Evolutionary conservation across 306 rosid genomes (phyloP), one percentile per base, ranked within the genome.

Genomic region (Macrotyloma uniflorum): DNA sequence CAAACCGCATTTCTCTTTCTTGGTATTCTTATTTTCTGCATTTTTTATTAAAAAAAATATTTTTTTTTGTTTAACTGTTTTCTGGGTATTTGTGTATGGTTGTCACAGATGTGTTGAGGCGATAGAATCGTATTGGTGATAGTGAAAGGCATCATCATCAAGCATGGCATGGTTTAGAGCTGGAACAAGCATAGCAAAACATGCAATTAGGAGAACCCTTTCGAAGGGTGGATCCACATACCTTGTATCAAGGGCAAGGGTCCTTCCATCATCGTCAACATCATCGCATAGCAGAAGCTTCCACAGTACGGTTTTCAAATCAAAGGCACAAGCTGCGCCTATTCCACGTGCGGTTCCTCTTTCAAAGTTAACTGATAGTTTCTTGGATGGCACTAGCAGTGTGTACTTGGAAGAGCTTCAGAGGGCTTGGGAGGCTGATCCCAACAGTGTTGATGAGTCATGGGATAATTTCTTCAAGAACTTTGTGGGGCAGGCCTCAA

Each of bases 381-480:
- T 95, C 84, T 72, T 93, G 61, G 97, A 95, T 87, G 99, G 99
- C 67, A 92, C 98, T 0, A 95, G 97, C 80, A 95, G 94, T 80
- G 99, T 95, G 59, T 95, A 95, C 73, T 81, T 91, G 79, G 99
- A 95, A 76, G 98, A 93, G 86, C 97, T 95, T 82, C 98, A 95
- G 79, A 88, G 99, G 87, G 97, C 97, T 16, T 95, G 99, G 99
- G 99, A 95, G 68, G 96, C 90, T 66, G 97, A 93, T 24, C 99
- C 99, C 9, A 86, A 74, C 35, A 95, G 99, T 72, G 97, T 95
- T 5, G 99, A 91, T 82, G 99, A 93, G 88, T 95, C 99, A 0
- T 95, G 98, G 98, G 98, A 95, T 82, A 95, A 95, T 83, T 95
- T 95, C 90, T 93, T 95, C 20, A 91, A 93, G 76, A 95, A 95